Percentiles rank a stretch among this genome's conserved stretches.
phyloP scores from a whole-genome alignment of 2,329 filamentous ascomycete genomes.

The Calonectria leucothoes region DNA sequence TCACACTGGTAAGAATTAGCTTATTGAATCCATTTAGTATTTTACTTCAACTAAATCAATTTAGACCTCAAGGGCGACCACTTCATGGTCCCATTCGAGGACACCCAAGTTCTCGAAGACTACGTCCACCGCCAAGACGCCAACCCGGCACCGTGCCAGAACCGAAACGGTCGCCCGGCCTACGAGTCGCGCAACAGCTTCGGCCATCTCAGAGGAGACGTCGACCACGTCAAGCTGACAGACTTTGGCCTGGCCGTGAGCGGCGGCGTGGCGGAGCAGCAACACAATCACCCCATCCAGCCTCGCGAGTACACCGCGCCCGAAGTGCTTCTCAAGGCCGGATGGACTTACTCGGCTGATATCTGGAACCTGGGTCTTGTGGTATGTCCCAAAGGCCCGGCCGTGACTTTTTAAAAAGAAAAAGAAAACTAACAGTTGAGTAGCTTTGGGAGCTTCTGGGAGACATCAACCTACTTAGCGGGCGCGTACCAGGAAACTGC shows the following conservation, averaged over 20 bases:
- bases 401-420: background rate
- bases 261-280: slow-evolving; percentile 31
- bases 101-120: slow-evolving; percentile 32
- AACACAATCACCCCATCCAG: slow-evolving; percentile 42
- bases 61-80: slow-evolving; percentile 41
- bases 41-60: background rate
- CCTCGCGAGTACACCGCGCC: slow-evolving; percentile 45
- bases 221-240: slow-evolving; percentile 41
- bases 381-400: slow-evolving; percentile 19
- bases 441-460: slow-evolving; percentile 45
- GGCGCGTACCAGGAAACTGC: slow-evolving; percentile 25
- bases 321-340: slow-evolving; percentile 44
- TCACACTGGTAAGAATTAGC: slow-evolving; percentile 51
- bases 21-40: no score
- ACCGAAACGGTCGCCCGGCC: slow-evolving; percentile 35
- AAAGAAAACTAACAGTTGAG: slow-evolving; percentile 1
- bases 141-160: slow-evolving; percentile 37
- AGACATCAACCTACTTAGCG: slow-evolving; percentile 42
- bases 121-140: slow-evolving; percentile 38
- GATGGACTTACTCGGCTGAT: slow-evolving; percentile 47
- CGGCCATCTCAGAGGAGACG: slow-evolving; percentile 36
- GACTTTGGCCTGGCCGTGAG: slow-evolving; percentile 44
- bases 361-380: slow-evolving; percentile 46
- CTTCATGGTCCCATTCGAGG: slow-evolving; percentile 42
- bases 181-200: slow-evolving; percentile 39